A percentile compares a stretch with the other conserved stretches of the same genome.
These are phyloP conservation scores for Hypsizygus marmoreus DNA, from an alignment of 768 basidiomycete species.

Conservation along the genomic window DNA sequence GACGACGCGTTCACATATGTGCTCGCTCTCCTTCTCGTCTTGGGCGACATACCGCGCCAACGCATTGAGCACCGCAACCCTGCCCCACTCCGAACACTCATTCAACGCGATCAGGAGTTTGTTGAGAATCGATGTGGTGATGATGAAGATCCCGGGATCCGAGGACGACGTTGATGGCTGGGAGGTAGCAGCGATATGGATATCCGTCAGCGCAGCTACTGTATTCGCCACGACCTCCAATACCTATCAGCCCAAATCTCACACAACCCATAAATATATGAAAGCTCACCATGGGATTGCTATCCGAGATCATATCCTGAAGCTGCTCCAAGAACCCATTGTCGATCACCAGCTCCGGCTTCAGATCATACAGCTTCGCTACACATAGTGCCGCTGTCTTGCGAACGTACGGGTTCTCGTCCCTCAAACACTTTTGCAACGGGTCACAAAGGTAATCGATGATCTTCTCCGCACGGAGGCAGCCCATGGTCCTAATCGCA, in stretches of 20 bases:
- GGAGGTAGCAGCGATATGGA: slow-evolving; percentile 72
- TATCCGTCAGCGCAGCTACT: slow-evolving; percentile 89
- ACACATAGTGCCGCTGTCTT: slow-evolving; percentile 98
- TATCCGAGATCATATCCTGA: slow-evolving; percentile 92
- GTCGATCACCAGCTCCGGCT: slow-evolving; percentile 92
- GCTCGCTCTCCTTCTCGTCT: slow-evolving; percentile 95
- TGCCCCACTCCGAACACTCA: slow-evolving; percentile 99
- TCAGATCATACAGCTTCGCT: slow-evolving; percentile 96
- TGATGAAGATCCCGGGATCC: slow-evolving; percentile 72
- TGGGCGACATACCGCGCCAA: slow-evolving; percentile 79
- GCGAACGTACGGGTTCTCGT: slow-evolving; percentile 97
- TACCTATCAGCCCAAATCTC: not conserved
- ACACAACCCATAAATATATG: not conserved
- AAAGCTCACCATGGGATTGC: slow-evolving; percentile 86
- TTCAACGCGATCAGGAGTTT: slow-evolving; percentile 94
- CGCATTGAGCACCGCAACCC: slow-evolving; percentile 89
- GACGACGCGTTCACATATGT: slow-evolving; percentile 97
- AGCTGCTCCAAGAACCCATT: slow-evolving; percentile 90
- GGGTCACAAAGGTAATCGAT: slow-evolving; percentile 99
- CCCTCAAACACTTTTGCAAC: slow-evolving; percentile 84
- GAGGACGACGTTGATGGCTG: slow-evolving; percentile 56
- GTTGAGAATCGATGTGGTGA: slow-evolving; percentile 81
- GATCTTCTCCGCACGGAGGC: slow-evolving; percentile 96
- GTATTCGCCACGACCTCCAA: slow-evolving; percentile 95
- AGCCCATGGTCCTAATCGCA: slow-evolving; percentile 97